Base-by-base conservation (phyloP, 2,329 filamentous ascomycete species). In the Penicillium corylophilum region DNA sequence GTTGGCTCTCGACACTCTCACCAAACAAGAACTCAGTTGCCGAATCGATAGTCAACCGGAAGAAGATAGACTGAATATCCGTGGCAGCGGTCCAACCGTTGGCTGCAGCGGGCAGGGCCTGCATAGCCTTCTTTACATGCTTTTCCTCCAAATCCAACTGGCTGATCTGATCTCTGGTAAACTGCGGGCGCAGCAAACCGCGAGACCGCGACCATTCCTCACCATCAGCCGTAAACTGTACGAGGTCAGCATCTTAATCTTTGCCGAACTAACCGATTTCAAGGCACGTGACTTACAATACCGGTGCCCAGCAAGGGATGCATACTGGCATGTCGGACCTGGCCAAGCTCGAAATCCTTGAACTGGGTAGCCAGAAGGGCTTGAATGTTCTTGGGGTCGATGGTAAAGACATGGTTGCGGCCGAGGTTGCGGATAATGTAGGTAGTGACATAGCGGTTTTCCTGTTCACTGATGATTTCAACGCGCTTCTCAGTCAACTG, bases 1-100 rank as follows among this genome's bases (percentile, higher is more conserved):
- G 50, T 46, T 75, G 72, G 59, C 80, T 84, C 42, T 81, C 82
- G 18, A 92, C 86, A 56, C 88, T 88, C 54, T 85, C 78, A 3
- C 92, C 92, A 2, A 96, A 82, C 24, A 96, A 75, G 67, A 96
- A 96, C 62, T 95, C 88, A 0, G 91, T 96, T 2, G 89, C 85
- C 7, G 89, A 86, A 71, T 96, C 92, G 24, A 96, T 79, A 0
- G 90, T 92, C 65, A 86, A 87, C n/a, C 89, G 81, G 76, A 90
- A 95, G 73, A 96, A 87, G 48, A 95, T 77, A 54, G 91, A 83
- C 57, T 84, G 81, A 8, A 93, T 82, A 62, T 95, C 84, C 26
- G 93, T 76, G 9, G 82, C 77, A 6, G 77, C 51, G 5, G 71
- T 71, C 72, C 72, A 74, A 49, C 66, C 64, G 13, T 68, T 76